Evolutionary conservation across 257 asterid species (phyloP), one percentile per base, ranked within the genome.

Genomic region (Solanum dulcamara): DNA sequence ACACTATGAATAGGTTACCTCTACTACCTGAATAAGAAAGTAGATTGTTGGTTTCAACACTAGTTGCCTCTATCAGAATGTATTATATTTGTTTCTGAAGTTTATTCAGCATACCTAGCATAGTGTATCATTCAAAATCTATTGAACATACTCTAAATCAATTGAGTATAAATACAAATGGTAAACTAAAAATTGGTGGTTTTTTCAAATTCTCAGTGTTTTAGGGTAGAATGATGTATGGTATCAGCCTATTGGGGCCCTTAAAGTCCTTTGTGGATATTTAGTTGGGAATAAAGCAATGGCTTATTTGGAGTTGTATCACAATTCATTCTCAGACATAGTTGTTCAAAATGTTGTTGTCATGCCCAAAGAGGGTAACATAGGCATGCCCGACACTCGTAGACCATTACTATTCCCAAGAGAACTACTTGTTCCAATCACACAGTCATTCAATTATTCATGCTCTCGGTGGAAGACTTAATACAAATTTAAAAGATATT

Each of bases 11-110:
- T n/a, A n/a, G n/a, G n/a, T n/a, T n/a, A n/a, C n/a, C n/a, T n/a
- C n/a, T n/a, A n/a, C n/a, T n/a, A n/a, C n/a, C n/a, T n/a, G n/a
- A n/a, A n/a, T n/a, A n/a, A n/a, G n/a, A n/a, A n/a, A n/a, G n/a
- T n/a, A 22, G 93, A 96, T 64, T 67, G 26, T 26, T n/a, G 4
- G n/a, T 79, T 67, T 30, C 32, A 6, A 30, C 4, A 66, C 42
- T 42, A 30, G 74, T 32, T 32, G 40, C 33, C 74, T 15, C 12
- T 30, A 30, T 11, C 37, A 62, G 37, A 62, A 24, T 14, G 74
- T 20, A 66, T 6, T 15, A 7, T 32, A 44, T 67, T 30, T n/a
- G n/a, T n/a, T n/a, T n/a, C n/a, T n/a, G n/a, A n/a, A n/a, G n/a
- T n/a, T n/a, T n/a, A n/a, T n/a, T n/a, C n/a, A n/a, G n/a, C n/a